Percentiles rank a stretch among this genome's conserved stretches.
phyloP scores from a whole-genome alignment of 2,329 filamentous ascomycete genomes.

The Trichophyton benhamiae region DNA sequence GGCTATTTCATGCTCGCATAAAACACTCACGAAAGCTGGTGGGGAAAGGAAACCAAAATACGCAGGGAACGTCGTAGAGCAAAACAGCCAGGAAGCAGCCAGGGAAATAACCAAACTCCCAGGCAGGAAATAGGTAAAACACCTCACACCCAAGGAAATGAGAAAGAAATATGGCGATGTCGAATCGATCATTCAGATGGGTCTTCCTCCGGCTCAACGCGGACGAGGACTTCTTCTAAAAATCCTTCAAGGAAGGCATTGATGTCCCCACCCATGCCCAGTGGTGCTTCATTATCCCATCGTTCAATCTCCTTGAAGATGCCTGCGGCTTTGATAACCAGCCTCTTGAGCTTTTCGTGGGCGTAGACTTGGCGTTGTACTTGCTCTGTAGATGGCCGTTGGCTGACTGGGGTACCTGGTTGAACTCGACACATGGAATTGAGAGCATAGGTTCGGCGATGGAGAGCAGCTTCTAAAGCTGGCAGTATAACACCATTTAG shows the following conservation, averaged over 20 bases:
- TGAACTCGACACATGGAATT: slow-evolving; percentile 28
- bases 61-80: neutral
- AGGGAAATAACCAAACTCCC: neutral
- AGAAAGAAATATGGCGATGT: neutral
- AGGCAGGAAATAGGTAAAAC: neutral
- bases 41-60: neutral
- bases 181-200: neutral
- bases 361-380: slow-evolving; percentile 58
- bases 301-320: slow-evolving; percentile 84
- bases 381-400: slow-evolving; percentile 31
- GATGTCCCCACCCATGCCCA: slow-evolving; percentile 88
- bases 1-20: neutral
- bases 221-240: slow-evolving; percentile 81
- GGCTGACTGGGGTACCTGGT: slow-evolving; percentile 45
- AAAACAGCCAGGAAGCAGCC: neutral
- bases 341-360: slow-evolving; percentile 68
- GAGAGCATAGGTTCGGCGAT: slow-evolving; percentile 54
- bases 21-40: neutral
- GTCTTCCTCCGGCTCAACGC: slow-evolving; percentile 78
- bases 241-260: slow-evolving; percentile 82
- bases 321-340: slow-evolving; percentile 71
- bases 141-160: neutral
- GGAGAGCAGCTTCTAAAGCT: slow-evolving; percentile 79
- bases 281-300: slow-evolving; percentile 71
- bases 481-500: slow-evolving; percentile 86